A percentile compares a stretch with the other conserved stretches of the same genome.
These are phyloP conservation scores for Immersiporthe knoxdaviesiana DNA, from an alignment of 2,329 filamentous ascomycete genomes.

Conservation along the genomic window DNA sequence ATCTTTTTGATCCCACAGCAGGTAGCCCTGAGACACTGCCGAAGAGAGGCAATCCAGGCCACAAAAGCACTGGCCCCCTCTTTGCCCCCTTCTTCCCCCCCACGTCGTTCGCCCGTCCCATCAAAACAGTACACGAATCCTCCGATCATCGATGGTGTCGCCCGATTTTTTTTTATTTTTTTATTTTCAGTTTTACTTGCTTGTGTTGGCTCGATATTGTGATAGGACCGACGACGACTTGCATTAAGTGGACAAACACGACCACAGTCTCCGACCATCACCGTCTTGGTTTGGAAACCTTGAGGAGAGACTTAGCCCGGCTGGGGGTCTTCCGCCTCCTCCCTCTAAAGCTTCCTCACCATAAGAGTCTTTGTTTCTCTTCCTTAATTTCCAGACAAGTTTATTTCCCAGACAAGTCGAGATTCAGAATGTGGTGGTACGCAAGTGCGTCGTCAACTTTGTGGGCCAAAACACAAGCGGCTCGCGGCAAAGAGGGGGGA, in stretches of 20 bases:
- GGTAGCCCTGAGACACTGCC: not conserved
- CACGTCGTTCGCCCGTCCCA: conserved; percentile 1
- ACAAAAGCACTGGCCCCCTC: not conserved
- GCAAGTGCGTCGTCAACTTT: conserved; percentile 1
- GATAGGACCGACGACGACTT: not conserved
- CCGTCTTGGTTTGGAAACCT: conserved; percentile 11
- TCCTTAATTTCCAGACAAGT: not conserved
- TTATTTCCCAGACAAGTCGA: conserved; percentile 10
- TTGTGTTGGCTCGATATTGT: not conserved
- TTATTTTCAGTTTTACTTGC: not conserved
- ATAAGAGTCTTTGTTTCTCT: not conserved
- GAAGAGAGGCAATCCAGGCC: not conserved
- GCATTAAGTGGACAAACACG: conserved; percentile 25
- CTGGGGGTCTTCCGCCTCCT: not conserved
- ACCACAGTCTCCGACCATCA: conserved; percentile 21
- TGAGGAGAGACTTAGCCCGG: not conserved
- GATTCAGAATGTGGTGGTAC: conserved; percentile 16
- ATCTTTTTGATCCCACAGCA: conserved; percentile 9
- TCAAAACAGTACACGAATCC: not conserved
- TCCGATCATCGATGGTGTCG: not conserved
- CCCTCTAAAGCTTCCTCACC: not conserved
- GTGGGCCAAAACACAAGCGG: not conserved
- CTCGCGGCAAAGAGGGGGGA: too few species aligned
- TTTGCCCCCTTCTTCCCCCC: not conserved
- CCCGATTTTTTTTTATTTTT: too few species aligned